Evolutionary conservation across 2,329 filamentous ascomycete genomes (phyloP).

Genomic region (Apiospora saccharicola): DNA sequence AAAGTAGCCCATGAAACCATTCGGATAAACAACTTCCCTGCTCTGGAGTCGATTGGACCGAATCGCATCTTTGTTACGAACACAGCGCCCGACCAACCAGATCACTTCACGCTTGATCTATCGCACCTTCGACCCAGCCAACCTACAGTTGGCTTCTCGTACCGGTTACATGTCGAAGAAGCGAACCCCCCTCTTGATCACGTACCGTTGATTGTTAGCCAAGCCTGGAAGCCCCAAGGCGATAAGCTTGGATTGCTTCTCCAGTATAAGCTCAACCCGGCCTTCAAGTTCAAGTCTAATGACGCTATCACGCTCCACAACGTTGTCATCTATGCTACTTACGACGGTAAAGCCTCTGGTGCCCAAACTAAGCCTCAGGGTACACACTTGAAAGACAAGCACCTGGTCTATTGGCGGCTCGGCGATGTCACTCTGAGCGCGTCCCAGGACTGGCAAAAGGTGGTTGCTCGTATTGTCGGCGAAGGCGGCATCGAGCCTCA

Average conservation of each 20-base stretch:
- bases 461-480: conserved; percentile 81
- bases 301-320: conserved; percentile 72
- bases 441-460: conserved; percentile 71
- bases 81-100: conserved; percentile 67
- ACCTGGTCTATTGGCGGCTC: conserved; percentile 81
- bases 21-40: conserved; percentile 84
- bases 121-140: conserved; percentile 69
- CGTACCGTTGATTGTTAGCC: conserved; percentile 76
- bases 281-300: conserved; percentile 54
- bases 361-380: conserved; percentile 82
- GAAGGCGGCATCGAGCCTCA: conserved; percentile 75
- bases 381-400: conserved; percentile 80
- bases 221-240: conserved; percentile 83
- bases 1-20: conserved; percentile 67
- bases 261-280: conserved; percentile 83
- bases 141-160: conserved; percentile 87
- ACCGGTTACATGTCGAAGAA: conserved; percentile 80
- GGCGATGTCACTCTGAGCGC: conserved; percentile 75
- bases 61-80: conserved; percentile 91
- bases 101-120: conserved; percentile 82
- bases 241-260: conserved; percentile 88
- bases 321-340: conserved; percentile 74
- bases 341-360: conserved; percentile 71
- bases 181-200: conserved; percentile 56
- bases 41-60: conserved; percentile 90